A percentile compares a stretch with the other conserved stretches of the same genome.
Evolutionary conservation across 305 asterid genomes (phyloP).

Genomic region (Fraxinus angustifolia): DNA sequence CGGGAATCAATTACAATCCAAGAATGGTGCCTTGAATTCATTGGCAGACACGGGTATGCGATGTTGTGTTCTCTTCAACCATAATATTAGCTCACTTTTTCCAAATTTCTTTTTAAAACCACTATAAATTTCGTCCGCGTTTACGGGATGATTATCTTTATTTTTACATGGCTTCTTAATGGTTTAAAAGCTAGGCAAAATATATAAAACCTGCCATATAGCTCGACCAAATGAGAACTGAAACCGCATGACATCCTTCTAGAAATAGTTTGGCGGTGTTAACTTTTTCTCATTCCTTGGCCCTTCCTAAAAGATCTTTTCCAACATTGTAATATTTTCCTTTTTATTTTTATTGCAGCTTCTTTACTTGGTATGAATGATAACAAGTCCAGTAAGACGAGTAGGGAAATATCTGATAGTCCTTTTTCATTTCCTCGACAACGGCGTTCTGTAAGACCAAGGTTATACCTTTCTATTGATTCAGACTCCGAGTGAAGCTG

Average conservation of each 20-base stretch:
- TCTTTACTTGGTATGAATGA: conserved; percentile 56
- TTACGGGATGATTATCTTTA: neutral
- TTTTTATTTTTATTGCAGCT: conserved; percentile 41
- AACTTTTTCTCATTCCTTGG: neutral
- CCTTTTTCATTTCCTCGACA: conserved; percentile 84
- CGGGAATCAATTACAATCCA: conserved; percentile 45
- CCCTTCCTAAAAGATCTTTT: neutral
- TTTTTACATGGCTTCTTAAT: neutral
- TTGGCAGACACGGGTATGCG: conserved; percentile 63
- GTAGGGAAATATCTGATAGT: conserved; percentile 73
- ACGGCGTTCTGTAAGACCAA: conserved; percentile 86
- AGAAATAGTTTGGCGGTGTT: neutral
- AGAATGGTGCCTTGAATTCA: conserved; percentile 47
- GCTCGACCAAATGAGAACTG: neutral
- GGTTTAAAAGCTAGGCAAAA: neutral
- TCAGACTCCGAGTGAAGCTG: conserved; percentile 71
- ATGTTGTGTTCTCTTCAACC: neutral
- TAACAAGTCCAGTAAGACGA: conserved; percentile 45
- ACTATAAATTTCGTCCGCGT: neutral
- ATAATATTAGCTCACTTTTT: neutral
- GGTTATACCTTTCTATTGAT: conserved; percentile 62
- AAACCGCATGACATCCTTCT: neutral
- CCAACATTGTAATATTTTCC: neutral
- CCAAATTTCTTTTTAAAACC: neutral
- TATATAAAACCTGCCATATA: neutral